phyloP scores from a whole-genome alignment of 2,329 filamentous ascomycete genomes.

The Scolecobasidium constrictum region DNA sequence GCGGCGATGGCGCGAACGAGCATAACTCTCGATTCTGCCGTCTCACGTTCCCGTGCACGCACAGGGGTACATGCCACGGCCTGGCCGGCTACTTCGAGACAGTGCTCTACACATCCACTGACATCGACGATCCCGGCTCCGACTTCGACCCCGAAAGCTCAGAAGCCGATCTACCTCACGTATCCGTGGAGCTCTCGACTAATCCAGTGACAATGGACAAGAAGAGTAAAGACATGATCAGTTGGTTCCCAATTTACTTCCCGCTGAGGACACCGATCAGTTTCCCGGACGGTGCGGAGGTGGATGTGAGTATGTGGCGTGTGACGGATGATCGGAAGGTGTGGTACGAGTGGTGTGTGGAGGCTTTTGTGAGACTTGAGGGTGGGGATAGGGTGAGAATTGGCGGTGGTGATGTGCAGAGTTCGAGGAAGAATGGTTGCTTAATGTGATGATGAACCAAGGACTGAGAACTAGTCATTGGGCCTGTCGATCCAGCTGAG shows the following conservation, averaged over 20 bases:
- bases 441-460: no score
- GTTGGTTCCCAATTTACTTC: constrained; percentile 98
- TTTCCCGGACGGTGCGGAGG: constrained; percentile 71
- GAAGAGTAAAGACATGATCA: constrained; percentile 97
- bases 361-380: constrained; percentile 58
- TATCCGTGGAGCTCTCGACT: constrained; percentile 78
- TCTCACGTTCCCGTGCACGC: constrained; percentile 64
- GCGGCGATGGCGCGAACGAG: constrained; percentile 73
- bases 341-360: constrained; percentile 98
- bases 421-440: constrained; percentile 58
- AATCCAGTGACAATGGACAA: constrained; percentile 82
- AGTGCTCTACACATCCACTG: constrained; percentile 60
- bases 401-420: constrained; percentile 55
- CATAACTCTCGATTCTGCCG: constrained; percentile 80
- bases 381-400: constrained; percentile 55
- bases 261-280: constrained; percentile 83
- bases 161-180: no score
- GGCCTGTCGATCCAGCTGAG: no score
- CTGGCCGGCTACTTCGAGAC: constrained; percentile 94
- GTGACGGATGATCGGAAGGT: constrained; percentile 92
- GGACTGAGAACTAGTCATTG: no score
- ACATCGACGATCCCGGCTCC: constrained; percentile 5
- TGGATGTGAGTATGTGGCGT: constrained; percentile 90
- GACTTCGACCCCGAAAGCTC: constrained; percentile 25
- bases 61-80: constrained; percentile 79